Base-by-base conservation (phyloP, 2,329 filamentous ascomycete species). In the Cladosporium oxysporum region DNA sequence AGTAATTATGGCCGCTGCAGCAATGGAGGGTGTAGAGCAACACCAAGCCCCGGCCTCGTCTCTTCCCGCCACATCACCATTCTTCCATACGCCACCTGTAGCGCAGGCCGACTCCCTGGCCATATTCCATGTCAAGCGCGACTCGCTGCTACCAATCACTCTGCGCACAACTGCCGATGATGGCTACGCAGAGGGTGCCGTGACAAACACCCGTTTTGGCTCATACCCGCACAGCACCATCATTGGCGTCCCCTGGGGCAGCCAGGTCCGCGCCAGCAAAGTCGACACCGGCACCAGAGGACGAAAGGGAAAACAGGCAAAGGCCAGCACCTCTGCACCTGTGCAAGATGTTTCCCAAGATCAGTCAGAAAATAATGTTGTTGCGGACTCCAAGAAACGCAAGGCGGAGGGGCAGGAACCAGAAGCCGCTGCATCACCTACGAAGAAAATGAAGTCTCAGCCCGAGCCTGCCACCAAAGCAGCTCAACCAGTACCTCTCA, bases 231-330 rank as follows among this genome's bases (percentile, higher is more conserved):
- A 84, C 71, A 81, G 76, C 68, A 83, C 81, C 0, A 77, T 84
- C 29, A 74, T 97, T 64, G 84, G 87, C 5, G 83, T 93, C 63
- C 90, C 91, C 50, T 98, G 94, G 94, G 95, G 95, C 31, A 92
- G 91, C 7, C 95, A 98, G 76, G 89, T 98, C 26, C 86, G 92
- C 57, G 95, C 95, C 8, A 97, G 93, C 1, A 87, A 90, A 35
- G 93, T 97, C 65, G 92, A 97, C 74, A 97, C 93, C 0, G 93
- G 93, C 14, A 95, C 92, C n/a, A 84, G 93, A 72, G 92, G 92
- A 37, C 86, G 90, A 61, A 90, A 89, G 67, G 70, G 69, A 5
- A 78, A 78, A 73, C 81, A 83, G 78, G 83, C 85, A 64, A 88
- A 88, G 76, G 77, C 82, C 18, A 81, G 77, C 76, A 28, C 58